Conservation (phyloP, 495 filamentous ascomycete genomes). For the Aspergillus haitiensis region DNA sequence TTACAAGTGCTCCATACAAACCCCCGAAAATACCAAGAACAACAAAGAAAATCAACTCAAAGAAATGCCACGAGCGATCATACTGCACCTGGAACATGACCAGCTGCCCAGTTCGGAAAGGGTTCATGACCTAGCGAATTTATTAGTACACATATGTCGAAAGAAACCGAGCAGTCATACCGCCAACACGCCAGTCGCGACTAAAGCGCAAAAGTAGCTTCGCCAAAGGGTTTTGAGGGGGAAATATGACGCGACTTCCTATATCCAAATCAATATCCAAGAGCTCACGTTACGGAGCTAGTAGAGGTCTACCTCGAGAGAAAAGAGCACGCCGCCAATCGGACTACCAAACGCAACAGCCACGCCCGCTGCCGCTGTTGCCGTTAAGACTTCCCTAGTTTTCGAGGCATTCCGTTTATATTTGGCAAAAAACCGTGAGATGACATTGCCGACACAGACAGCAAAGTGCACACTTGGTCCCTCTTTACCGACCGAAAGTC, state of each 20-base stretch:
- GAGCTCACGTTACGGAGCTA: no score
- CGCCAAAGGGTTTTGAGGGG: constrained; percentile 97
- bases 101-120: constrained; percentile 94
- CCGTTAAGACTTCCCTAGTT: constrained; percentile 91
- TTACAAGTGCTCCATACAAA: constrained; percentile 94
- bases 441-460: constrained; percentile 96
- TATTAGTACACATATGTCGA: constrained; percentile 19
- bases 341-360: constrained; percentile 97
- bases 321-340: constrained; percentile 95
- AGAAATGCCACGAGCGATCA: constrained; percentile 96
- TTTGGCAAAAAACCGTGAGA: constrained; percentile 88
- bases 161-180: constrained; percentile 40
- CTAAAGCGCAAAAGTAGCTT: constrained; percentile 95
- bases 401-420: constrained; percentile 93
- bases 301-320: constrained; percentile 64
- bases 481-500: constrained; percentile 94
- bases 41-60: constrained; percentile 91
- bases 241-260: constrained; percentile 98
- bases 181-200: constrained; percentile 89
- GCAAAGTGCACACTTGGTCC: constrained; percentile 98
- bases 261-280: constrained; percentile 21
- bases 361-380: constrained; percentile 91
- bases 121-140: constrained; percentile 73
- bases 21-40: constrained; percentile 91
- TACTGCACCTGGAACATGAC: constrained; percentile 99